Conservation (phyloP, 495 filamentous ascomycete species). For the Penicillium roqueforti region DNA sequence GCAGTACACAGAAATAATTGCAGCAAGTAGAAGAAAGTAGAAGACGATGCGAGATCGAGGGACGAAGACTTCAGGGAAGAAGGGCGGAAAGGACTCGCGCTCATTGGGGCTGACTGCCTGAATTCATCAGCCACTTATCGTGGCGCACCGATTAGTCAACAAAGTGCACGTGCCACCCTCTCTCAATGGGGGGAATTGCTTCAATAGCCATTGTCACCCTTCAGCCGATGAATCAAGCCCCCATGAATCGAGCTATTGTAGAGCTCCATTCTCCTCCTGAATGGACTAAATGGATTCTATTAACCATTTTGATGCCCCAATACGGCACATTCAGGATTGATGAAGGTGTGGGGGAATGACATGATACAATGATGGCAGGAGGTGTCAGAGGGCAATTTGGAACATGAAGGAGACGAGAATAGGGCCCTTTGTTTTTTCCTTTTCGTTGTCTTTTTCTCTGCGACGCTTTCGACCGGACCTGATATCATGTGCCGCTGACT, state of each 20-base stretch:
- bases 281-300: not conserved
- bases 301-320: not conserved
- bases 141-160: constrained; percentile 21
- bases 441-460: constrained; percentile 34
- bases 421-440: constrained; percentile 24
- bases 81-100: constrained; percentile 26
- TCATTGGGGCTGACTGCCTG: constrained; percentile 11
- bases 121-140: constrained; percentile 19
- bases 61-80: constrained; percentile 7
- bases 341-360: constrained; percentile 1
- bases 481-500: constrained; percentile 44
- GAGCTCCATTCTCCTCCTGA: constrained; percentile 1
- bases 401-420: constrained; percentile 19
- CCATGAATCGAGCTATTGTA: constrained; percentile 4
- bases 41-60: constrained; percentile 9
- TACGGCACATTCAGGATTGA: not conserved
- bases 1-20: constrained; percentile 3
- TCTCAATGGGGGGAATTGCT: constrained; percentile 10
- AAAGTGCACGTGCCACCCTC: constrained; percentile 22
- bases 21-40: constrained; percentile 9
- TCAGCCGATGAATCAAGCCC: constrained; percentile 1
- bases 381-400: constrained; percentile 27
- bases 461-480: constrained; percentile 28
- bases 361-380: constrained; percentile 19
- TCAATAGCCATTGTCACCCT: constrained; percentile 11